phyloP scores from a whole-genome alignment of 345 rosid genomes.

The Salix exigua region DNA sequence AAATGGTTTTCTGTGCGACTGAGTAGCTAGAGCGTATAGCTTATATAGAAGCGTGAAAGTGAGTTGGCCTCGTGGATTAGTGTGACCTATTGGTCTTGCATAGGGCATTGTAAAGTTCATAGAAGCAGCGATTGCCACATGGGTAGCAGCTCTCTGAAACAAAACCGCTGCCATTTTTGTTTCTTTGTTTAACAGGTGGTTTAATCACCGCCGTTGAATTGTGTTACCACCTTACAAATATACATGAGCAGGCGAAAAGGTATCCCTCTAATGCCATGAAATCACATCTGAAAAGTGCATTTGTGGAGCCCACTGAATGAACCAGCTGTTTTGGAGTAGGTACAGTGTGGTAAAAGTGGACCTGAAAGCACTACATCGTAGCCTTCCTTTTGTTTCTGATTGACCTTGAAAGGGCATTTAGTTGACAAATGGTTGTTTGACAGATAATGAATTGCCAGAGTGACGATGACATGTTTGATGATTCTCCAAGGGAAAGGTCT shows the following conservation, averaged over 20 bases:
- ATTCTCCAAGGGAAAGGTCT: not conserved
- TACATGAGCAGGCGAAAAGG: not conserved
- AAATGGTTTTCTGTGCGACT: not conserved
- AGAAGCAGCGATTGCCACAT: constrained; percentile 42
- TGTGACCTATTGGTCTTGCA: constrained; percentile 61
- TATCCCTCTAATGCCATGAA: too few relatives aligned
- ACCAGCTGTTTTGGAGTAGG: too few relatives aligned
- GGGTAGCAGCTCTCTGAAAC: constrained; percentile 6
- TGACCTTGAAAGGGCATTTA: not conserved
- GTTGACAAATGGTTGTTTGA: not conserved
- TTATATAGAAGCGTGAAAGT: constrained; percentile 18
- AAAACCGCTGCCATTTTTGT: constrained; percentile 18
- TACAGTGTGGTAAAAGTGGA: not conserved
- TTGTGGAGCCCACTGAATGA: too few relatives aligned
- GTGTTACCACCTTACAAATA: not conserved
- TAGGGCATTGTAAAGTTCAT: constrained; percentile 45
- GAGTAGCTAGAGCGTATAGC: constrained; percentile 5
- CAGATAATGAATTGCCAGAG: not conserved
- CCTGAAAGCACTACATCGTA: not conserved
- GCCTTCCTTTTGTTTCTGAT: not conserved
- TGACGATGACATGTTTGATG: not conserved
- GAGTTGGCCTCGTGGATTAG: constrained; percentile 28
- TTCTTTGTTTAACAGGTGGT: constrained; percentile 1
- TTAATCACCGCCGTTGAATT: constrained; percentile 7
- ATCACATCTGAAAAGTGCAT: too few relatives aligned